Base-by-base conservation (phyloP, 495 filamentous ascomycete genomes). In the Lophiotrema nucula region DNA sequence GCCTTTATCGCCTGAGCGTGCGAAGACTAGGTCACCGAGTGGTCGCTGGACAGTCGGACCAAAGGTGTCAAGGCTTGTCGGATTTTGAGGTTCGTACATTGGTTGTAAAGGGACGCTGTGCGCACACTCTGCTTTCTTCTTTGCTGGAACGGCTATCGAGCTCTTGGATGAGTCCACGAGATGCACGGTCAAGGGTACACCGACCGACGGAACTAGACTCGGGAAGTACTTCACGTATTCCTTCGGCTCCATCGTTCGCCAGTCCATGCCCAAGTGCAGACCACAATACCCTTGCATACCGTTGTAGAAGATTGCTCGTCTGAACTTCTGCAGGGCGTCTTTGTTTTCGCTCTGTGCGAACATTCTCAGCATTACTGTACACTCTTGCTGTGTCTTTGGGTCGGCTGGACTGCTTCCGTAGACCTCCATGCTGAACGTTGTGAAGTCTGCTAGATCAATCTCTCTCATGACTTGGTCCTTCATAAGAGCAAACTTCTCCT, bases 1-100 rank as follows among this genome's bases (percentile, higher is more conserved):
- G 4, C 52, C 69, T 39, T 73, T 73, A 52, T 73, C 69, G 4
- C 69, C 69, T n/a, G 69, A 69, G 0, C 70, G 51, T 0, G 59
- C 70, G 27, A 67, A 69, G 4, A 62, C 65, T 12, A 73, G 56
- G 25, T 56, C 56, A 24, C 70, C 60, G 13, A 68, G 24, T 24
- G 65, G 67, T 24, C 48, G 24, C 4, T 19, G 38, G 2, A 39
- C 31, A 18, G 57, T 60, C 12, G 15, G n/a, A 12, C 57, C 57
- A 23, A 53, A 60, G 2, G n/a, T 6, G 3, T 13, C 38, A 2
- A 53, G 38, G 22, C 50, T 21, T 22, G 19, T 12, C 16, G 33
- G 19, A 33, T 44, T 21, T 25, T 23, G 18, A 13, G 47, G 16
- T 52, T 59, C 56, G 47, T 59, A 59, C 19, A 26, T 28, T 10